Evolutionary conservation across 768 basidiomycete species (phyloP).

Genomic region (Boletus eberwhitei): DNA sequence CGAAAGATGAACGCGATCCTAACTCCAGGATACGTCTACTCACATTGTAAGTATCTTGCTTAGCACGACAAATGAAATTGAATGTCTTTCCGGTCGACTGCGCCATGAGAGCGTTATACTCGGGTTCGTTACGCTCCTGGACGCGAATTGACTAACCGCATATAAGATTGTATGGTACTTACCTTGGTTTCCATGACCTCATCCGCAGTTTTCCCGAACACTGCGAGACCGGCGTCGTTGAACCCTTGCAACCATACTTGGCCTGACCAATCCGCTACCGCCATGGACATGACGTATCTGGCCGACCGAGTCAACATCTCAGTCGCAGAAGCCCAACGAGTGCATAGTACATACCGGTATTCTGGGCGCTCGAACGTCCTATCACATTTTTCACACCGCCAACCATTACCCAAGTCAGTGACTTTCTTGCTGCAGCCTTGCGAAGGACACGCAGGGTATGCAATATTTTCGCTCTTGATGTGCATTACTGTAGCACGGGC

Average conservation of each 20-base stretch:
- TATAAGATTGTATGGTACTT: background rate
- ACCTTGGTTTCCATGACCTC: constrained; percentile 76
- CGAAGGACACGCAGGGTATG: constrained; percentile 86
- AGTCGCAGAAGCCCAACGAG: background rate
- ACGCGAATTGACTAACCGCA: background rate
- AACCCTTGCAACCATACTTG: constrained; percentile 94
- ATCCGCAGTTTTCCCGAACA: constrained; percentile 79
- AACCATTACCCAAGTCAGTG: constrained; percentile 58
- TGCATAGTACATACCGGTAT: constrained; percentile 58
- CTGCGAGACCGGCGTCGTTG: constrained; percentile 78
- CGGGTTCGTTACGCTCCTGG: constrained; percentile 58
- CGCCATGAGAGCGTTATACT: constrained; percentile 57
- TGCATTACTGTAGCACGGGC: constrained; percentile 82
- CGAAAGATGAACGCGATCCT: background rate
- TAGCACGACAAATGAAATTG: constrained; percentile 84
- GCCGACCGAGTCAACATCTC: background rate
- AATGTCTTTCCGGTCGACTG: constrained; percentile 66
- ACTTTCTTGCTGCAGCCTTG: constrained; percentile 90
- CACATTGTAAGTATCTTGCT: constrained; percentile 83
- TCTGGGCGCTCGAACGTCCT: constrained; percentile 66
- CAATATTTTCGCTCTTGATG: constrained; percentile 76
- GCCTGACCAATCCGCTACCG: constrained; percentile 84
- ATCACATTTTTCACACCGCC: constrained; percentile 94
- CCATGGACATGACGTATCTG: constrained; percentile 81
- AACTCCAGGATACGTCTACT: constrained; percentile 24